Evolutionary conservation across 2,329 filamentous ascomycete genomes (phyloP).

Genomic region (Botrytis sinoallii): DNA sequence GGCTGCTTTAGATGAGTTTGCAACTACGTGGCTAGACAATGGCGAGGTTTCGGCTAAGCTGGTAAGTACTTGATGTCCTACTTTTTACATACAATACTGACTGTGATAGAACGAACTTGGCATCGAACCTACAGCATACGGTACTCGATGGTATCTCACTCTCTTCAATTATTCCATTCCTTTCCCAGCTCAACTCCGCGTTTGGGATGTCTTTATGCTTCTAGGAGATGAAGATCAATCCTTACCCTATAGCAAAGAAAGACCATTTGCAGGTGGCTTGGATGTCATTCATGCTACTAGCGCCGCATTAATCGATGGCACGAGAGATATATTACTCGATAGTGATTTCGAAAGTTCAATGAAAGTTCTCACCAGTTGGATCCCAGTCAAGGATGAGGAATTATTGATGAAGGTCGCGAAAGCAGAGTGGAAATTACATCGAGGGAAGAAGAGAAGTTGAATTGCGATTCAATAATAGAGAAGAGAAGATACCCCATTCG

Average conservation of each 20-base stretch:
- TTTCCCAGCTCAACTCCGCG: slow-evolving; percentile 86
- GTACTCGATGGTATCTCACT: slow-evolving; percentile 94
- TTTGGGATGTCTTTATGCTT: slow-evolving; percentile 98
- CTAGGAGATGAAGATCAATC: slow-evolving; percentile 68
- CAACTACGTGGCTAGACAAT: slow-evolving; percentile 73
- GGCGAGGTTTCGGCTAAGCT: slow-evolving; percentile 79
- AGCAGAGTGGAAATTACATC: slow-evolving; percentile 75
- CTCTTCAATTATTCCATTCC: slow-evolving; percentile 97
- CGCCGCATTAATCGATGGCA: slow-evolving; percentile 85
- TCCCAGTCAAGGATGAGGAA: slow-evolving; percentile 92
- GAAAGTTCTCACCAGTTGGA: slow-evolving; percentile 93
- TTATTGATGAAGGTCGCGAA: slow-evolving; percentile 86
- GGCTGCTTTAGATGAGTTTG: slow-evolving; percentile 80
- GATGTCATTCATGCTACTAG: slow-evolving; percentile 88
- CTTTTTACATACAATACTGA: slow-evolving; percentile 20
- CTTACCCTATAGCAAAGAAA: slow-evolving; percentile 33
- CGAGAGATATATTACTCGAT: slow-evolving; percentile 82
- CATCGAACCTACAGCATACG: slow-evolving; percentile 89
- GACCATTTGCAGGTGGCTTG: slow-evolving; percentile 61
- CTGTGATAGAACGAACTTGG: slow-evolving; percentile 62
- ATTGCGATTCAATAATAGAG: background rate
- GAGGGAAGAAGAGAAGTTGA: slow-evolving; percentile 42
- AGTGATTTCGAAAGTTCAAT: slow-evolving; percentile 97
- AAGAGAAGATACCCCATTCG: background rate
- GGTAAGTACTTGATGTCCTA: slow-evolving; percentile 50